Evolutionary conservation across 2,329 filamentous ascomycete species (phyloP), one percentile per base, ranked within the genome.

Genomic region (Colletotrichum eleusines): DNA sequence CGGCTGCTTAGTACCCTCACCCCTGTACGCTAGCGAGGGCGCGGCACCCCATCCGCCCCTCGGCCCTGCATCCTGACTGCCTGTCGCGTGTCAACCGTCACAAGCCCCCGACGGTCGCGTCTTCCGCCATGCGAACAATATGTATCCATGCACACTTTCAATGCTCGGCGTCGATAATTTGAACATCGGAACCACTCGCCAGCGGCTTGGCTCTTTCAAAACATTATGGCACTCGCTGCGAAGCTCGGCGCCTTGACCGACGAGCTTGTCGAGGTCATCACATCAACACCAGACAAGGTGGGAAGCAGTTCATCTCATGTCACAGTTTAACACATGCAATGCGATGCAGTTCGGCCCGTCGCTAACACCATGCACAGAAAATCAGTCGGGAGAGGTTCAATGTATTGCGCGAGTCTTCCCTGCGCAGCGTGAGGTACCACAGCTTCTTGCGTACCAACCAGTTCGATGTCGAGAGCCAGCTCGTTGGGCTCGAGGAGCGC

Each of bases 401-500:
- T 53, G 69, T 80, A 20, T 79, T 83, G 28, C 85, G 82, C 66
- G 87, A 91, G 63, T 81, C 81, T 31, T 82, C 84, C 44, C 75
- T 90, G 38, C 85, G 84, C 38, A 84, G 77, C 57, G 78, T 92
- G 44, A 87, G 86, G 60, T 81, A 86, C 40, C 84, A 90, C 74
- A 87, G 80, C 57, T 89, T 88, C 77, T 83, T 88, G 42, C 88
- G 91, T 46, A 93, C 91, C 1, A 93, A 95, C 76, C 92, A 93
- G 74, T 95, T 95, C 77, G 90, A 92, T 54, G 88, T 95, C 26
- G 83, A 87, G 48, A 86, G 86, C 46, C 86, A 86, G 44, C 84
- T 95, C 2, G 84, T 89, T 59, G 93, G 93, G 1, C 84, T 98
- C 3, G 91, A 95, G 74, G 96, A 98, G 82, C 94, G 95, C 75